Base-by-base conservation (phyloP, 345 rosid species). In the Eucalyptus cloeziana region DNA sequence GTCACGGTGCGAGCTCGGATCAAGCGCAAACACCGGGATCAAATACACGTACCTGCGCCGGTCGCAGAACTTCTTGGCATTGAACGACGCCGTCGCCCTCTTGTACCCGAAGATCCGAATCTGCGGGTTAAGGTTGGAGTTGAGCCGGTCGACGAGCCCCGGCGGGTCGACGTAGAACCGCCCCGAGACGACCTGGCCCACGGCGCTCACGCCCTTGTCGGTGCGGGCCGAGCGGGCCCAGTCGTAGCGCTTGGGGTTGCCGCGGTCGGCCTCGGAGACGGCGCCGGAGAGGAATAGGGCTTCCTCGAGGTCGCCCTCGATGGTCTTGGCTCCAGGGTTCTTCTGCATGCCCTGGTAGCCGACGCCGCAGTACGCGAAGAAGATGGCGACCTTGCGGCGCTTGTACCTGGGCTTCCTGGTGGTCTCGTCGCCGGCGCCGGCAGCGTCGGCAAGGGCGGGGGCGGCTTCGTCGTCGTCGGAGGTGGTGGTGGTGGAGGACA, bases 331-430 rank as follows among this genome's bases (percentile, higher is more conserved):
- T 86, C 98, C 98, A 5, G 99, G 99, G 86, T 97, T 98, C 88
- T 96, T 97, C 87, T 97, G 99, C 99, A 98, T 98, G n/a, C 98
- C 99, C 60, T 98, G 99, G 88, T 98, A 98, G 12, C 99, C 99
- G 14, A 95, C 99, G 44, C 99, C 98, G 80, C 99, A 97, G 89
- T 96, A 98, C 2, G 99, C 97, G 64, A 98, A 96, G 93, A 95
- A 93, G 25, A 98, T 97, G 6, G 99, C 99, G 86, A 98, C 92
- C 90, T 98, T 98, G 43, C 99, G 97, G 89, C 97, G 98, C 87
- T 95, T 95, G 94, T 94, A 96, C 87, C 94, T 92, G 49, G 88
- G 96, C 86, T 89, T 92, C 87, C 89, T 93, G 43, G 89, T 69
- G 76, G 87, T 90, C 85, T 85, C 81, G 89, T 56, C 81, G 47